phyloP scores from a whole-genome alignment of 352 stramenopile genomes.

The Globisporangium heterothallicum region DNA sequence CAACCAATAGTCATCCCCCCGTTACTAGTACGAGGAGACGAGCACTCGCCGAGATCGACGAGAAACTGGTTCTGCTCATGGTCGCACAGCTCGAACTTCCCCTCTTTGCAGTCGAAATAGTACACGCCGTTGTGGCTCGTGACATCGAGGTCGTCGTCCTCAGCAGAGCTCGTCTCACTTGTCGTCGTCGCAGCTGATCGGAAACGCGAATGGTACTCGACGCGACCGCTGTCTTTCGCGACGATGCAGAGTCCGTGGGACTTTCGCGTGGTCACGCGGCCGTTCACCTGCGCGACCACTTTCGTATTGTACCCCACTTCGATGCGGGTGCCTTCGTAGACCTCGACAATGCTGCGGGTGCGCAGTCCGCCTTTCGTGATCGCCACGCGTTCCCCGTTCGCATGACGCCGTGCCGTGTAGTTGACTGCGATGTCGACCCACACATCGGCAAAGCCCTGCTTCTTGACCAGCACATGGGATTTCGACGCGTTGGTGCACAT shows the following conservation, averaged over 20 bases:
- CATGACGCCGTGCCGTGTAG: constrained; percentile 45
- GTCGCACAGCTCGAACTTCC: constrained; percentile 55
- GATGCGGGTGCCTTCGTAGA: constrained; percentile 52
- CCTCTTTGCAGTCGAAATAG: constrained; percentile 62
- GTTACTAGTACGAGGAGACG: neutral
- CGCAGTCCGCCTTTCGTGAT: constrained; percentile 70
- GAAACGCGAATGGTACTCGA: constrained; percentile 49
- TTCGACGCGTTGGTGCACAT: constrained; percentile 44
- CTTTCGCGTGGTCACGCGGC: constrained; percentile 44
- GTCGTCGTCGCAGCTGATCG: neutral
- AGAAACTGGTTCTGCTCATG: constrained; percentile 67
- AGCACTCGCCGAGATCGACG: constrained; percentile 27
- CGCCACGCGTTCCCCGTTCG: constrained; percentile 46
- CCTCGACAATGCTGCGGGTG: constrained; percentile 39
- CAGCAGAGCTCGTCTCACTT: constrained; percentile 1
- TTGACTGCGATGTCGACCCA: constrained; percentile 72
- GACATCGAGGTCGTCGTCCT: constrained; percentile 56
- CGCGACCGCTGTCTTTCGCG: constrained; percentile 63
- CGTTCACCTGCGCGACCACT: constrained; percentile 71
- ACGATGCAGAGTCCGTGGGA: constrained; percentile 39
- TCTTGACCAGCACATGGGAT: constrained; percentile 53
- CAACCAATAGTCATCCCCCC: neutral
- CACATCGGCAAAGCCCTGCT: constrained; percentile 49
- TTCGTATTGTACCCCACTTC: constrained; percentile 74
- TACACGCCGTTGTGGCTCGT: constrained; percentile 62